These are phyloP conservation scores for Psilocybe cubensis DNA, from an alignment of 768 basidiomycete genomes.

Conservation along the genomic window DNA sequence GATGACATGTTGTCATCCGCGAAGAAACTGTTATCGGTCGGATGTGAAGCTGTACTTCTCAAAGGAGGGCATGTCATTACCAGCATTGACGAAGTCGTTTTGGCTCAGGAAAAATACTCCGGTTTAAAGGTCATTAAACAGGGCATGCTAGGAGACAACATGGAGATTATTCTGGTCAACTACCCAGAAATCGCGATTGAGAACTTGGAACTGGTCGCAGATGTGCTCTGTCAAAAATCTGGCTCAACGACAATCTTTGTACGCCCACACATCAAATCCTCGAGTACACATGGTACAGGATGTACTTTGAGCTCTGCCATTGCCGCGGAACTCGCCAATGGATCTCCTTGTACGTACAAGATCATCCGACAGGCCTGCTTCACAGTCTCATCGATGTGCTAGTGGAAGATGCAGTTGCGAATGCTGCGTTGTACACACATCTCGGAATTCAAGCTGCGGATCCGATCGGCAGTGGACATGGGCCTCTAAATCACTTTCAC, in stretches of 20 bases:
- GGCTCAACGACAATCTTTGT: constrained; percentile 53
- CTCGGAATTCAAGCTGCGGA: constrained; percentile 71
- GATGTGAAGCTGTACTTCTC: constrained; percentile 65
- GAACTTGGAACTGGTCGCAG: constrained; percentile 53
- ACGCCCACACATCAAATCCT: constrained; percentile 64
- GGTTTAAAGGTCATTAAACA: constrained; percentile 45
- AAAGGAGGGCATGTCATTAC: constrained; percentile 83
- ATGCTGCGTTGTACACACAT: constrained; percentile 76
- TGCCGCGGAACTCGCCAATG: constrained; percentile 64
- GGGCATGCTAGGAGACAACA: constrained; percentile 54
- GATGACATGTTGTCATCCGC: constrained; percentile 66
- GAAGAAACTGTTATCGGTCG: constrained; percentile 46
- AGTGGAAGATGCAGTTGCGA: constrained; percentile 53
- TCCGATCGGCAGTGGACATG: constrained; percentile 73
- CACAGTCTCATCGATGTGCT: neutral
- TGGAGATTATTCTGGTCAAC: constrained; percentile 56
- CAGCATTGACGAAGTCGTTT: constrained; percentile 46
- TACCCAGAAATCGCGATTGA: constrained; percentile 19
- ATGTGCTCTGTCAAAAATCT: constrained; percentile 54
- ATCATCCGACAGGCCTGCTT: neutral
- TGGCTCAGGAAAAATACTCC: constrained; percentile 29
- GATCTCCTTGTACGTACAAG: constrained; percentile 39
- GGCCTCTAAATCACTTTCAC: constrained; percentile 89
- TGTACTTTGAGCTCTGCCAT: constrained; percentile 90
- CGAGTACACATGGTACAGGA: constrained; percentile 89